Conservation (phyloP, 805 yeast genomes). For the Metschnikowia kofuensis region DNA sequence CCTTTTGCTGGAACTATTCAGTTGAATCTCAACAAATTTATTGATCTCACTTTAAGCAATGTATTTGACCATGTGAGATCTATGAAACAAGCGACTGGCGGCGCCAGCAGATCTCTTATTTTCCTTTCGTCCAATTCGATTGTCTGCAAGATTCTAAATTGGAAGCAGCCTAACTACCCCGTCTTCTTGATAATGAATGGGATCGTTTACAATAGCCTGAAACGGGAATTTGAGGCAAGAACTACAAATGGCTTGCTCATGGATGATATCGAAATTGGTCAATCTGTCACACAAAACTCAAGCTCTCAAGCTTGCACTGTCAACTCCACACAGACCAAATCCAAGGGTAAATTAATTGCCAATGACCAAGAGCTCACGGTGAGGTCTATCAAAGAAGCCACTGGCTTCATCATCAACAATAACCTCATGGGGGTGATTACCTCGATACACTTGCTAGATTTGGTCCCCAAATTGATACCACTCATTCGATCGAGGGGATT, state of each 20-base stretch:
- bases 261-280: constrained; percentile 17
- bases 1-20: constrained; percentile 42
- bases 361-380: constrained; percentile 43
- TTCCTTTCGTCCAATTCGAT: constrained; percentile 84
- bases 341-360: constrained; percentile 20
- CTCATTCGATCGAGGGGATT: constrained; percentile 78
- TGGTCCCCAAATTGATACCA: constrained; percentile 75
- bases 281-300: neutral
- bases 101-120: constrained; percentile 56
- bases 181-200: constrained; percentile 83
- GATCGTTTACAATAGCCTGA: constrained; percentile 34
- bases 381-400: constrained; percentile 77
- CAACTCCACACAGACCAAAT: constrained; percentile 8
- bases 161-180: constrained; percentile 99
- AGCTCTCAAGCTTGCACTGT: neutral
- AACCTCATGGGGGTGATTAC: constrained; percentile 83
- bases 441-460: constrained; percentile 62
- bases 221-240: constrained; percentile 34
- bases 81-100: constrained; percentile 22
- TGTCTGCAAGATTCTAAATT: constrained; percentile 89
- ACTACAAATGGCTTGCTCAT: constrained; percentile 41
- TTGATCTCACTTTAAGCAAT: constrained; percentile 67
- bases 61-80: constrained; percentile 75
- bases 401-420: constrained; percentile 74
- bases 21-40: constrained; percentile 64